Percentiles rank a stretch among this genome's conserved stretches.
Evolutionary conservation across 1,284 basidiomycete species (phyloP).

Genomic region (Apiotrichum mycotoxinovorans): DNA sequence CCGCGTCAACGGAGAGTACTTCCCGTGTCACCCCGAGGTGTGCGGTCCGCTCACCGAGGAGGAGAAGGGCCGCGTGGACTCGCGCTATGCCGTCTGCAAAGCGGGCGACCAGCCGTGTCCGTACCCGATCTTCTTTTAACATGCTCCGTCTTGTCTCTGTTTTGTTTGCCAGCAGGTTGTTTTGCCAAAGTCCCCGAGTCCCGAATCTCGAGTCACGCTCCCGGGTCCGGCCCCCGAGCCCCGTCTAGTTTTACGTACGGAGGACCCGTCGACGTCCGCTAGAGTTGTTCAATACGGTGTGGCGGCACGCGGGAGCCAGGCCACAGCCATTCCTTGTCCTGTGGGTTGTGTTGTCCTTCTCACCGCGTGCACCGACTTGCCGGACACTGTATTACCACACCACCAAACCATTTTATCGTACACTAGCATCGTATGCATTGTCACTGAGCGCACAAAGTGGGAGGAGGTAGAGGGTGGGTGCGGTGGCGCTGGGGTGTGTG

Average conservation of each 20-base stretch:
- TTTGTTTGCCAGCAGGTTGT: not conserved
- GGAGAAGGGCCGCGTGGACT: conserved; percentile 42
- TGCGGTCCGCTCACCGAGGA: conserved; percentile 43
- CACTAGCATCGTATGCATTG: conserved; percentile 5
- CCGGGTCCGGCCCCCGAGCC: too few relatives aligned
- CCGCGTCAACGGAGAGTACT: conserved; percentile 38
- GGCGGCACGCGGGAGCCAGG: too few relatives aligned
- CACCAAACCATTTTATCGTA: not conserved
- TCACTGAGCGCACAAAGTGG: not conserved
- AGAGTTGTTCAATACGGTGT: too few relatives aligned
- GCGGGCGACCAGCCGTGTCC: conserved; percentile 37
- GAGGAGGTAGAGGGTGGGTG: too few relatives aligned
- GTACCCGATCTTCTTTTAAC: conserved; percentile 44
- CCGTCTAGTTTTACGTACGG: too few relatives aligned
- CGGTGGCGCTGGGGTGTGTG: too few relatives aligned
- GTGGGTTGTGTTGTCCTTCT: too few relatives aligned
- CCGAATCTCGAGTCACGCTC: not conserved
- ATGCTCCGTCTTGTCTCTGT: too few relatives aligned
- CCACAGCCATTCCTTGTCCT: too few relatives aligned
- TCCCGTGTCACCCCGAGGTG: conserved; percentile 45
- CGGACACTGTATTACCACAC: not conserved
- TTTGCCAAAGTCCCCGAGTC: not conserved
- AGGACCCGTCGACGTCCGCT: too few relatives aligned
- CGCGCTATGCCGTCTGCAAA: conserved; percentile 29
- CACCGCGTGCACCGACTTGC: too few relatives aligned